These are phyloP conservation scores for Batkoa obscura DNA, from an alignment of 371 early-diverging fungal genomes.

Conservation along the genomic window DNA sequence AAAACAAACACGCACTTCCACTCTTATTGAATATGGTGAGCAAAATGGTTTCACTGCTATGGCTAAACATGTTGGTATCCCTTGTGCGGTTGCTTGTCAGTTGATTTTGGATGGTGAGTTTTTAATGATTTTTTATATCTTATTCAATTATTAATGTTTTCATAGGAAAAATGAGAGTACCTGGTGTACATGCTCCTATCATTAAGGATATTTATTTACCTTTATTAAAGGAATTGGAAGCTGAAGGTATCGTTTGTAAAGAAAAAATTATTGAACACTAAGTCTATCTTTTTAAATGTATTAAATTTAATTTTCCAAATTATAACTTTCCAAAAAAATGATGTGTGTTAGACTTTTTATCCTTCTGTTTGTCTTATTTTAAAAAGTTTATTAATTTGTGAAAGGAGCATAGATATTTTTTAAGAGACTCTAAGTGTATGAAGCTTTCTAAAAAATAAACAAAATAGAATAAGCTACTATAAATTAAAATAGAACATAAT, in stretches of 20 bases:
- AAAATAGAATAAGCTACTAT: too few relatives aligned
- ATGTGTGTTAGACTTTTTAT: too few relatives aligned
- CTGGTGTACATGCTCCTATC: conserved; percentile 62
- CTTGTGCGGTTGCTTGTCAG: conserved; percentile 73
- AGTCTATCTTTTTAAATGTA: too few relatives aligned
- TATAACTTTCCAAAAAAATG: too few relatives aligned
- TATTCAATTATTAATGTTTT: not conserved
- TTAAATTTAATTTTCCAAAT: too few relatives aligned
- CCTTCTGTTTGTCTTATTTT: too few relatives aligned
- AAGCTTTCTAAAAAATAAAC: too few relatives aligned
- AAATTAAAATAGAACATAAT: too few relatives aligned
- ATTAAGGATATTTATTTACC: conserved; percentile 53
- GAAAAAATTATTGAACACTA: not conserved
- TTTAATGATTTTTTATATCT: not conserved
- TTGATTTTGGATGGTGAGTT: conserved; percentile 44
- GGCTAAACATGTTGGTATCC: conserved; percentile 80
- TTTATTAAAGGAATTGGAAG: conserved; percentile 42
- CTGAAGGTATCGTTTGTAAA: conserved; percentile 32
- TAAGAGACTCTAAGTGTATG: too few relatives aligned
- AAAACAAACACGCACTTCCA: conserved; percentile 27
- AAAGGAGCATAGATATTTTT: too few relatives aligned
- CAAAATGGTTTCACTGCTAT: conserved; percentile 60
- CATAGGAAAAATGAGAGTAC: conserved; percentile 19
- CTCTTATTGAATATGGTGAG: conserved; percentile 54
- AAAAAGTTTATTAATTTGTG: too few relatives aligned